A percentile compares a stretch with the other conserved stretches of the same genome.
Conservation (phyloP, 2,329 filamentous ascomycete species). For the Colletotrichum lupini region DNA sequence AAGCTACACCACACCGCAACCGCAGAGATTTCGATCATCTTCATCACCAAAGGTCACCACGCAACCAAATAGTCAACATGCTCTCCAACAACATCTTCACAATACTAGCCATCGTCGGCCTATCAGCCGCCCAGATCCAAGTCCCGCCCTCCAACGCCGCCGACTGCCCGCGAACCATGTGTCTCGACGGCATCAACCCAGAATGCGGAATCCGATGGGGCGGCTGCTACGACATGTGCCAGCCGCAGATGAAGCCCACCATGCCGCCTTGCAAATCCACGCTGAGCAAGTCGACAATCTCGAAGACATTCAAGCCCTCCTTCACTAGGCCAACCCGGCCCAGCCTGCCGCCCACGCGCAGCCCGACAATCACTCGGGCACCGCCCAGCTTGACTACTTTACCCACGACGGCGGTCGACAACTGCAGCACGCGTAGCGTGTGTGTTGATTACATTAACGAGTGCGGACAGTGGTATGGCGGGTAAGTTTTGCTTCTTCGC, state of each 20-base stretch:
- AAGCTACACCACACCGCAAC: not conserved
- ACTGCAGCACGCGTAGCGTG: slow-evolving; percentile 41
- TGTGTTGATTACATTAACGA: slow-evolving; percentile 38
- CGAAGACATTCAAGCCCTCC: not conserved
- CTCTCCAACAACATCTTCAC: slow-evolving; percentile 10
- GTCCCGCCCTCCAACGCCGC: not conserved
- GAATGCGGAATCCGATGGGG: slow-evolving; percentile 42
- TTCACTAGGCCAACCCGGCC: not conserved
- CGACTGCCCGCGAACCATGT: slow-evolving; percentile 37
- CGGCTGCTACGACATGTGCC: slow-evolving; percentile 46
- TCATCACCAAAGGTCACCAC: not conserved
- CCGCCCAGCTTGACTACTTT: not conserved
- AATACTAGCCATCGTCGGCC: slow-evolving; percentile 13
- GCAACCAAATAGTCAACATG: slow-evolving; percentile 8
- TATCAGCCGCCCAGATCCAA: slow-evolving; percentile 20
- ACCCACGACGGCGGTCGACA: not conserved
- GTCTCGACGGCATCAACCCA: slow-evolving; percentile 41
- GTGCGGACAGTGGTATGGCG: slow-evolving; percentile 38
- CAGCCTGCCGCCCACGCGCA: not conserved
- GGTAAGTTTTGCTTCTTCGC: slow-evolving; percentile 30
- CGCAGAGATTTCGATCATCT: not conserved
- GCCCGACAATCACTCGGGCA: not conserved
- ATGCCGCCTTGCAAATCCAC: slow-evolving; percentile 30
- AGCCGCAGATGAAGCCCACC: slow-evolving; percentile 20
- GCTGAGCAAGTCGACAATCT: not conserved